A percentile compares a stretch with the other conserved stretches of the same genome.
phyloP scores from a whole-genome alignment of 495 filamentous ascomycete genomes.

The Lentithecium fluviatile region DNA sequence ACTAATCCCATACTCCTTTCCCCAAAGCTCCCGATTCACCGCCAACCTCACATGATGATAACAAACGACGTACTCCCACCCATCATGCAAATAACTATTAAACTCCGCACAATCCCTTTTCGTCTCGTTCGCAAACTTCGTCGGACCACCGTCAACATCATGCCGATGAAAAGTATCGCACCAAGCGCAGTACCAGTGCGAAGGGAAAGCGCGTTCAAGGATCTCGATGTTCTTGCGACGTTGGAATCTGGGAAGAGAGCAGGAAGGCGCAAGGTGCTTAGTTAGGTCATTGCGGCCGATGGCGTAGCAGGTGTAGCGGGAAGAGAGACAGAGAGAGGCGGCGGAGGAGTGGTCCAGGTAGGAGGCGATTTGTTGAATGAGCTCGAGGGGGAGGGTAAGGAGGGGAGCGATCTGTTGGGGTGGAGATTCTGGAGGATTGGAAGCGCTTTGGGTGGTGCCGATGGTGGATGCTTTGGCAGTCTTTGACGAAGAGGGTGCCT shows the following conservation, averaged over 20 bases:
- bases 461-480: neutral
- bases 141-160: constrained; percentile 9
- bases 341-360: constrained; percentile 8
- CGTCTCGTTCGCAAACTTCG: neutral
- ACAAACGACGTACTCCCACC: constrained; percentile 13
- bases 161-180: constrained; percentile 29
- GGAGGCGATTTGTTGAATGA: constrained; percentile 26
- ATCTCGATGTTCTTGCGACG: constrained; percentile 24
- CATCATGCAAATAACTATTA: constrained; percentile 25
- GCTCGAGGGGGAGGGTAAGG: constrained; percentile 19
- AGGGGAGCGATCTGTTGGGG: constrained; percentile 9
- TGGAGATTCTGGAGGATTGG: neutral
- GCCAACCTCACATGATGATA: constrained; percentile 26
- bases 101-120: constrained; percentile 19
- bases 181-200: constrained; percentile 30
- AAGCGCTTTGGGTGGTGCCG: neutral
- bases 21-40: constrained; percentile 25
- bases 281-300: constrained; percentile 10
- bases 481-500: too few relatives aligned
- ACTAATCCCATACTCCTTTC: constrained; percentile 19
- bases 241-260: constrained; percentile 1
- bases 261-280: neutral
- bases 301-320: constrained; percentile 25
- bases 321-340: constrained; percentile 21
- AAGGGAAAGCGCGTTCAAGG: constrained; percentile 27